Percentiles rank a stretch among this genome's conserved stretches.
Evolutionary conservation across 352 stramenopile species (phyloP).

Genomic region (Phytophthora megakarya): DNA sequence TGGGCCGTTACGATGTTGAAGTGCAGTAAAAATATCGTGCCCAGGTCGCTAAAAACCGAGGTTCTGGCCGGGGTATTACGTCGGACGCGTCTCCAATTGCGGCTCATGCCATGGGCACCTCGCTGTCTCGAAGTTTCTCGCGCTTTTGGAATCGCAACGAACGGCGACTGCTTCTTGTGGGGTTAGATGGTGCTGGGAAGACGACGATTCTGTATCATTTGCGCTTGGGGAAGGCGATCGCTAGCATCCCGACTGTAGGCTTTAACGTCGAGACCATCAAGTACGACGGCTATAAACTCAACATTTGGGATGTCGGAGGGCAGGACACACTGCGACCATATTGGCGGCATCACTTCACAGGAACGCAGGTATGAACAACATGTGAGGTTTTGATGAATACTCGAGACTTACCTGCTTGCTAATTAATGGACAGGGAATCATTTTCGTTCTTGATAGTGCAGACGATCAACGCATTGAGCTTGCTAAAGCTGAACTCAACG

Average conservation of each 20-base stretch:
- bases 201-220: conserved; percentile 86
- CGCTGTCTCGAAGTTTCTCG: conserved; percentile 64
- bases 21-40: conserved; percentile 28
- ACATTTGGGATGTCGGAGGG: conserved; percentile 85
- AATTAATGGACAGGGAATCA: conserved; percentile 52
- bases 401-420: neutral
- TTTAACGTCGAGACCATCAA: conserved; percentile 87
- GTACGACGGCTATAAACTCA: conserved; percentile 74
- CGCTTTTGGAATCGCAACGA: conserved; percentile 83
- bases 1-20: conserved; percentile 28
- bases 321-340: conserved; percentile 82
- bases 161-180: conserved; percentile 74
- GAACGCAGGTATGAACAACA: conserved; percentile 59
- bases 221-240: conserved; percentile 73
- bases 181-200: conserved; percentile 78
- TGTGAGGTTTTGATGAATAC: neutral
- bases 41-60: too few species aligned
- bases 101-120: conserved; percentile 70
- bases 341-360: conserved; percentile 86
- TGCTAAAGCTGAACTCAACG: conserved; percentile 71
- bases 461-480: conserved; percentile 69
- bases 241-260: conserved; percentile 79
- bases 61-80: neutral
- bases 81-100: conserved; percentile 16
- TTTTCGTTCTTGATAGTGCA: conserved; percentile 86